Conservation (phyloP, 2,329 filamentous ascomycete species). For the Diplocarpon rosae region DNA sequence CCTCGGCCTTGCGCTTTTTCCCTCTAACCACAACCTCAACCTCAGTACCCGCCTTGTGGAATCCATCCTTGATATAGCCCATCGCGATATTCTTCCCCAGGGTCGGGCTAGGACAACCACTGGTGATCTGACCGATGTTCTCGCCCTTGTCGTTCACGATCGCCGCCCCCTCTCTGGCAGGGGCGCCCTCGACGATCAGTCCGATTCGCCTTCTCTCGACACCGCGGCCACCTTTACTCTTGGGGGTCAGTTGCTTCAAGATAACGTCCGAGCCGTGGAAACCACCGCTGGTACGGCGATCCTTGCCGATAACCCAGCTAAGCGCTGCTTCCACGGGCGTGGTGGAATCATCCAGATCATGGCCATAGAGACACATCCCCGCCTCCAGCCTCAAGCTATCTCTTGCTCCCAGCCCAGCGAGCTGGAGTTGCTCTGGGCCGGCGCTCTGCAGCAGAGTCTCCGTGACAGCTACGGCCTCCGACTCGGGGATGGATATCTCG, state of each 20-base stretch:
- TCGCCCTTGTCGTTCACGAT: slow-evolving; percentile 55
- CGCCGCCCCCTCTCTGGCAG: slow-evolving; percentile 78
- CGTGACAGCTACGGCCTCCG: slow-evolving; percentile 53
- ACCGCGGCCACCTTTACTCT: slow-evolving; percentile 60
- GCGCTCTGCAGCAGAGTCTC: slow-evolving; percentile 44
- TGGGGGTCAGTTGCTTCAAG: slow-evolving; percentile 62
- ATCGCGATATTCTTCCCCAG: slow-evolving; percentile 89
- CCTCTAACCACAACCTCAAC: slow-evolving; percentile 54
- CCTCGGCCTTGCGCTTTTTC: slow-evolving; percentile 52
- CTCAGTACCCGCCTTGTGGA: slow-evolving; percentile 59
- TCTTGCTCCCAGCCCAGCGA: slow-evolving; percentile 81
- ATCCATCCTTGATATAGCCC: slow-evolving; percentile 61
- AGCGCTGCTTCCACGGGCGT: slow-evolving; percentile 58
- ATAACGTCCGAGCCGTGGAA: slow-evolving; percentile 81
- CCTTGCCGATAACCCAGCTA: slow-evolving; percentile 76
- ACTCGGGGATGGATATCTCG: slow-evolving; percentile 75
- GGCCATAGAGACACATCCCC: slow-evolving; percentile 99
- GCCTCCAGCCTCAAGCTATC: slow-evolving; percentile 91
- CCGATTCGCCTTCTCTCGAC: slow-evolving; percentile 68
- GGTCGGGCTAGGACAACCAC: slow-evolving; percentile 79
- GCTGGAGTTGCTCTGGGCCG: slow-evolving; percentile 50
- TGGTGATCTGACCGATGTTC: slow-evolving; percentile 72
- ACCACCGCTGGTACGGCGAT: slow-evolving; percentile 53
- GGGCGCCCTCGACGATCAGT: slow-evolving; percentile 71
- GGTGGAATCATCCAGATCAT: slow-evolving; percentile 76